Base-by-base conservation (phyloP, 257 asterid genomes). In the Solanum microdontum region DNA sequence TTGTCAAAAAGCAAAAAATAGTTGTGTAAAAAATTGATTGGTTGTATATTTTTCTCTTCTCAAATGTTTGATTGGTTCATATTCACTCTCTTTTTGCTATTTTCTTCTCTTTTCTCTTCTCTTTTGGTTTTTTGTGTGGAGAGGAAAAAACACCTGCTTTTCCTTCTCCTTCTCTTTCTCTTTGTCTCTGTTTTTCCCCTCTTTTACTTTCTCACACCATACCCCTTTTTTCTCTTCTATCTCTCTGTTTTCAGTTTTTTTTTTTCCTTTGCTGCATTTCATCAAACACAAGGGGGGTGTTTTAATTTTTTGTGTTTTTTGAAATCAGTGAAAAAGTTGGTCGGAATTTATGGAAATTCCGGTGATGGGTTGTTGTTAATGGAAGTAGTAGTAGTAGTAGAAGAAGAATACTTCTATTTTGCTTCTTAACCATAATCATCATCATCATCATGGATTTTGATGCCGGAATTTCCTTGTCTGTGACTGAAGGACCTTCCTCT, bases 381-480 rank as follows among this genome's bases (percentile, higher is more conserved):
- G 69, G 72, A 62, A 30, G 39, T 14, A 30, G 17, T 69, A 55
- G n/a, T 51, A 69, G 64, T 55, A 69, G 77, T 12, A 70, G 39
- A 28, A 70, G 34, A 28, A 28, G 21, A 28, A 17, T 60, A 68
- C 23, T 34, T 83, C 23, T 51, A 82, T 45, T 82, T 58, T 45
- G 23, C 24, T 82, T 82, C 70, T 21, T 60, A 82, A 5, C 48
- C 33, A 30, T 55, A 55, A 55, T 23, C 48, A 33, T 62, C 83
- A 40, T 26, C 83, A 40, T 26, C 32, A 55, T 84, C 11, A 89
- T 87, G 89, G 91, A 87, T 66, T 91, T 91, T 86, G 91, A 88
- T 87, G 90, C 90, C 92, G 91, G 92, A 90, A 90, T 92, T 91
- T 91, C 93, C 88, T 91, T 94, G 74, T 89, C 97, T 83, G 92